These are phyloP conservation scores for Trichothecium sympodiale DNA, from an alignment of 2,329 filamentous ascomycete genomes.

Conservation along the genomic window DNA sequence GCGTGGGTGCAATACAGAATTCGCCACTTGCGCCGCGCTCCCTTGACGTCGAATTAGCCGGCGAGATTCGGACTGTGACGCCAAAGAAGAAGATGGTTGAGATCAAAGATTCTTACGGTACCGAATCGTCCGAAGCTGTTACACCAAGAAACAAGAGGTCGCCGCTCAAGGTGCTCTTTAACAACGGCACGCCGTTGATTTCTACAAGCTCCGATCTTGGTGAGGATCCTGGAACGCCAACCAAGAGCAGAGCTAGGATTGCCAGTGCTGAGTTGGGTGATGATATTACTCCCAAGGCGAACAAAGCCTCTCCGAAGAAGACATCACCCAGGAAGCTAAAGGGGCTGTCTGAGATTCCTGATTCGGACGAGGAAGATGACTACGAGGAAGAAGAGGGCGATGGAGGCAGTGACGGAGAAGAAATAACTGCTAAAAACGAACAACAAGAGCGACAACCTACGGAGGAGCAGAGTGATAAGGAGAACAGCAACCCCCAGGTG, in stretches of 20 bases:
- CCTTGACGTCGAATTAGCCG: not conserved
- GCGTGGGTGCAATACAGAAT: conserved; percentile 13
- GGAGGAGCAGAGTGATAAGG: conserved; percentile 1
- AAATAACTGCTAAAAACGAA: not conserved
- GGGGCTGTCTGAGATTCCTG: conserved; percentile 29
- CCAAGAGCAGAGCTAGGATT: conserved; percentile 1
- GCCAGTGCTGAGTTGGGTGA: too few species aligned
- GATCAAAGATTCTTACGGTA: conserved; percentile 28
- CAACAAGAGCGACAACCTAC: conserved; percentile 1
- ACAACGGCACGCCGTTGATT: too few species aligned
- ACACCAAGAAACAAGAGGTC: conserved; percentile 12
- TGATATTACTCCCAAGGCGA: not conserved
- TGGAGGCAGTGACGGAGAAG: conserved; percentile 8
- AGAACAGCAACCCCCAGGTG: conserved; percentile 2
- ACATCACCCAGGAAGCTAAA: conserved; percentile 2
- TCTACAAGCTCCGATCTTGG: too few species aligned
- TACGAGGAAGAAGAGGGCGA: conserved; percentile 8
- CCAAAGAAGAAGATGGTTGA: conserved; percentile 25
- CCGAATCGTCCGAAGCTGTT: conserved; percentile 13
- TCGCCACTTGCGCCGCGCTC: conserved; percentile 18
- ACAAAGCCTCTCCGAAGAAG: not conserved
- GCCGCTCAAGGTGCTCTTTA: conserved; percentile 3
- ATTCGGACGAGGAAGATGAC: conserved; percentile 35
- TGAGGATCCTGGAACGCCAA: not conserved
- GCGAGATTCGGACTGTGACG: conserved; percentile 1